Evolutionary conservation across 106 monocot genomes (phyloP).

Genomic region (Posidonia australis): DNA sequence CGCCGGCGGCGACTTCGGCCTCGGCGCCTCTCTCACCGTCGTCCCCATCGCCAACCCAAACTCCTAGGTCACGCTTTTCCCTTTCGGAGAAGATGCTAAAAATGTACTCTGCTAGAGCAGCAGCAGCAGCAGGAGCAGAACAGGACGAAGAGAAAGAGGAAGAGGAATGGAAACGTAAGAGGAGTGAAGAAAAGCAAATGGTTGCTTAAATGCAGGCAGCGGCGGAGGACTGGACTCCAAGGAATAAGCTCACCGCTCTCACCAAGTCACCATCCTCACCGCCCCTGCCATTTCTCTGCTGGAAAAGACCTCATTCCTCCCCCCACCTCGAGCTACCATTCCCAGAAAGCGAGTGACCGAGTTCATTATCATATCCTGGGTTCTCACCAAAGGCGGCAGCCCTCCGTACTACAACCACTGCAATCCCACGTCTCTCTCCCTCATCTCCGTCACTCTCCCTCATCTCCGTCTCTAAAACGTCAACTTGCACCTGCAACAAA

Average conservation of each 20-base stretch:
- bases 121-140: too few species aligned
- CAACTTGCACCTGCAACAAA: background rate
- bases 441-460: background rate
- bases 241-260: background rate
- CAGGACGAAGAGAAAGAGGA: too few species aligned
- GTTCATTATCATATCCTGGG: background rate
- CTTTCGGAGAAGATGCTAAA: background rate
- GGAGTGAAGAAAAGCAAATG: too few species aligned
- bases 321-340: background rate
- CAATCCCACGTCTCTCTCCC: background rate
- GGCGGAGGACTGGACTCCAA: background rate
- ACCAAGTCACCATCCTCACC: background rate
- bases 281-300: background rate
- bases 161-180: too few species aligned
- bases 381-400: background rate
- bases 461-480: background rate
- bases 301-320: background rate
- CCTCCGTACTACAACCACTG: background rate
- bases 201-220: too few species aligned
- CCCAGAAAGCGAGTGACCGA: background rate
- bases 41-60: background rate
- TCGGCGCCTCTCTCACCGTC: conserved; percentile 11
- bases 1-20: conserved; percentile 32
- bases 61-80: background rate
- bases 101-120: background rate